Evolutionary conservation across 164 flowering plant species (phyloP), one percentile per base, ranked within the genome.

Genomic region (Umbilicus rupestris): DNA sequence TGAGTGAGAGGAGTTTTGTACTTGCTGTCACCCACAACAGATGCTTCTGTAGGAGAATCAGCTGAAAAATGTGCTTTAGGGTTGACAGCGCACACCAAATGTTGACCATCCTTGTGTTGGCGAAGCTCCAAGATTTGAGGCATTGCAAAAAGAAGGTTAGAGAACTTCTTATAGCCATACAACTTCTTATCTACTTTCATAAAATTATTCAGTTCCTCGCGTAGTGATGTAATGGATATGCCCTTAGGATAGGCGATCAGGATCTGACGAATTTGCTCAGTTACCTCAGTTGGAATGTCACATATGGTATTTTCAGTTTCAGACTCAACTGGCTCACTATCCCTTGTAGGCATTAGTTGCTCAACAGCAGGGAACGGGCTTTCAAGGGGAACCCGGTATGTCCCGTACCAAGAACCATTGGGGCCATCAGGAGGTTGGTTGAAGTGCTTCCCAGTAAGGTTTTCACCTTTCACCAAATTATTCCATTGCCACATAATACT

Each of bases 351-450:
- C 2, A 37, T 5, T 16, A 47, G 69, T 49, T 49, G 45, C n/a
- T 31, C 62, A 50, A 50, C n/a, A 22, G 28, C 17, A 8, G 46
- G 28, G 31, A 66, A 49, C 14, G 62, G 62, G 41, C 33, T 37
- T 52, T 66, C 69, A 10, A 66, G 62, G 26, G 69, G 69, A 14
- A 42, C 69, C 70, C 60, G 73, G n/a, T 52, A 73, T 49, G 75
- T 76, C 39, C 93, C 97, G 82, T 94, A 94, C 96, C 94, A 94
- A 77, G 97, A 90, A 73, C 79, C 79, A 71, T 73, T 78, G 2
- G 84, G 81, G 45, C 97, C 98, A 80, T 90, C 97, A 1, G 97
- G 96, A 10, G 97, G 98, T 60, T 85, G 85, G 76, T 86, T 89
- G 69, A 85, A 87, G 77, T 80, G 81, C 78, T 73, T 86, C 44